Evolutionary conservation across 2,329 filamentous ascomycete genomes (phyloP).

Genomic region (Colletotrichum simmondsii): DNA sequence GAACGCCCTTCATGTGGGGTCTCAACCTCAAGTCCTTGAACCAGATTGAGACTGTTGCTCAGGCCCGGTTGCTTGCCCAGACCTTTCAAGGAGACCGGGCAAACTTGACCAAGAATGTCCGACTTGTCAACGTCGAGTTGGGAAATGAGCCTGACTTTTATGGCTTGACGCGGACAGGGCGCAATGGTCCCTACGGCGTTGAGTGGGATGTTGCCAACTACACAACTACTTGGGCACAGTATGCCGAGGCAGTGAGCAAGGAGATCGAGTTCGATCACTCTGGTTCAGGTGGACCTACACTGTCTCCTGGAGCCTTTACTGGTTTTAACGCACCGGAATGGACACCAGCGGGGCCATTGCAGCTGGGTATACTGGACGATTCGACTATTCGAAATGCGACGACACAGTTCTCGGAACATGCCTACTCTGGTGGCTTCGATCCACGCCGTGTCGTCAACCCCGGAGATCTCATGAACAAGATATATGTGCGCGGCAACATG

Average conservation of each 20-base stretch:
- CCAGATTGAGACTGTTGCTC: not conserved
- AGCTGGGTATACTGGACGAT: not conserved
- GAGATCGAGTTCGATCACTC: not conserved
- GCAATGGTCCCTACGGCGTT: not conserved
- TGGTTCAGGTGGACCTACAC: not conserved
- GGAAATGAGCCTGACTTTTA: slow-evolving; percentile 14
- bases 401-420: not conserved
- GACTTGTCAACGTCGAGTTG: not conserved
- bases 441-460: not conserved
- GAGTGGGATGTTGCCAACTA: slow-evolving; percentile 2
- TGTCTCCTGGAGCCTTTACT: not conserved
- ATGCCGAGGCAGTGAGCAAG: not conserved
- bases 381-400: not conserved
- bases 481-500: not conserved
- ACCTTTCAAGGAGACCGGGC: not conserved
- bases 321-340: not conserved
- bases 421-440: not conserved
- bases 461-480: not conserved
- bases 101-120: not conserved
- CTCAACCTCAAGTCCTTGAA: slow-evolving; percentile 5
- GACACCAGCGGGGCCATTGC: not conserved
- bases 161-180: not conserved
- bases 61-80: not conserved
- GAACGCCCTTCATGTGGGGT: slow-evolving; percentile 4
- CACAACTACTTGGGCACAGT: not conserved